phyloP scores from a whole-genome alignment of 306 rosid species.

The Comarum palustre region DNA sequence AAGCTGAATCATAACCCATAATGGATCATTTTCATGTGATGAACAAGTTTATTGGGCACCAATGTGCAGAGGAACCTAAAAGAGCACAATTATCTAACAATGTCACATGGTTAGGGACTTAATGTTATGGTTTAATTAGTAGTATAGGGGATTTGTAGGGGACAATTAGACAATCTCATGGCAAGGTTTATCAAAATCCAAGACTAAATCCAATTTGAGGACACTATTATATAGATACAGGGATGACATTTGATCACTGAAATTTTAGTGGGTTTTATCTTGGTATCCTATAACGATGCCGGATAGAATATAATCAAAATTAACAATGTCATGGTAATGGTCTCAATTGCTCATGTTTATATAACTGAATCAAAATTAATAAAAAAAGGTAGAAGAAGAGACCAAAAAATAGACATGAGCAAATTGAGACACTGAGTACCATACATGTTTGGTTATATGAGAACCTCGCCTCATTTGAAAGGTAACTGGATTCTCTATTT shows the following conservation, averaged over 20 bases:
- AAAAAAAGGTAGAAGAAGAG: too few relatives aligned
- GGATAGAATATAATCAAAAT: too few relatives aligned
- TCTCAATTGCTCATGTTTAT: too few relatives aligned
- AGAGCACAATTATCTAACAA: not conserved
- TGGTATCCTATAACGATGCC: not conserved
- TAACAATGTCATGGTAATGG: too few relatives aligned
- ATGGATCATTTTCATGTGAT: not conserved
- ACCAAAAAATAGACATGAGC: not conserved
- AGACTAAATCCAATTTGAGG: too few relatives aligned
- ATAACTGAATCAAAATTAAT: too few relatives aligned
- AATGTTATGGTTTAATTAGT: not conserved
- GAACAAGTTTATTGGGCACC: not conserved
- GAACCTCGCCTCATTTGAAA: too few relatives aligned
- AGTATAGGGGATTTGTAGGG: not conserved
- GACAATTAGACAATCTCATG: slow-evolving; percentile 6
- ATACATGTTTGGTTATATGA: too few relatives aligned
- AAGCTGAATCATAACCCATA: not conserved
- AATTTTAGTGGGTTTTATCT: not conserved
- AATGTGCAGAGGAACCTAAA: too few relatives aligned
- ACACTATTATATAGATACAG: not conserved
- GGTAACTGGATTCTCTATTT: not conserved
- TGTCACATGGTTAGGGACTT: slow-evolving; percentile 3
- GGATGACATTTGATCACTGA: not conserved
- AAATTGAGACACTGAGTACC: not conserved
- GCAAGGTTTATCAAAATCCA: not conserved